Evolutionary conservation across 2,329 filamentous ascomycete genomes (phyloP), one percentile per base, ranked within the genome.

Genomic region (Fusarium brevicatenulatum): DNA sequence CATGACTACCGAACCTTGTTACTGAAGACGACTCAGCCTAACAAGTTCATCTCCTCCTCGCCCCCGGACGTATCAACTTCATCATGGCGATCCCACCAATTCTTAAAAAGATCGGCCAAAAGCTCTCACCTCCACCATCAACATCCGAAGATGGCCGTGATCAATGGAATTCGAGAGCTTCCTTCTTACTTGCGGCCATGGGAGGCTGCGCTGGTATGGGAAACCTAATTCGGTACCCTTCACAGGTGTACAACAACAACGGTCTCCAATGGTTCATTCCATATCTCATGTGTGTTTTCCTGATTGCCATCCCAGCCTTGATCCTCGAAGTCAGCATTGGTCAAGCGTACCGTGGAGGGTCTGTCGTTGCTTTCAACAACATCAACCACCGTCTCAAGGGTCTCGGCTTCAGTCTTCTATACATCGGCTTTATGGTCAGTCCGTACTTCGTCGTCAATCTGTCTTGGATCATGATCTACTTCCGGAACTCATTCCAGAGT

Each of bases 251-350:
- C 83, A 90, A 89, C 80, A 90, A 90, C 76, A 84, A 88, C 63
- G 88, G 88, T 6, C 81, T 89, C 10, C 88, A 90, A 73, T 90
- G 88, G 88, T 90, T 89, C 77, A 85, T 90, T 23, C 88, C 88
- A 0, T 90, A 90, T 68, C 76, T 89, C 9, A 80, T 89, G 63
- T 86, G 86, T 10, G 83, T 90, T 21, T 86, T 88, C 64, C 78
- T 89, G 16, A 83, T 90, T 63, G 87, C 87, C 42, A 89, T 90
- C 49, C 88, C 88, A 0, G 83, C 85, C 1, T 82, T 90, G 42
- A 84, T 89, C 18, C 83, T 89, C 28, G 88, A 90, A 76, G 88
- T 90, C 56, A 92, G 92, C 59, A 94, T 93, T 58, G 94, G 94
- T 52, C 92, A 89, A 73, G 87, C 87, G 9, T 88, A 89, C 74